A percentile compares a stretch with the other conserved stretches of the same genome.
Evolutionary conservation across 768 basidiomycete genomes (phyloP).

Genomic region (Lactifluus subvellereus): DNA sequence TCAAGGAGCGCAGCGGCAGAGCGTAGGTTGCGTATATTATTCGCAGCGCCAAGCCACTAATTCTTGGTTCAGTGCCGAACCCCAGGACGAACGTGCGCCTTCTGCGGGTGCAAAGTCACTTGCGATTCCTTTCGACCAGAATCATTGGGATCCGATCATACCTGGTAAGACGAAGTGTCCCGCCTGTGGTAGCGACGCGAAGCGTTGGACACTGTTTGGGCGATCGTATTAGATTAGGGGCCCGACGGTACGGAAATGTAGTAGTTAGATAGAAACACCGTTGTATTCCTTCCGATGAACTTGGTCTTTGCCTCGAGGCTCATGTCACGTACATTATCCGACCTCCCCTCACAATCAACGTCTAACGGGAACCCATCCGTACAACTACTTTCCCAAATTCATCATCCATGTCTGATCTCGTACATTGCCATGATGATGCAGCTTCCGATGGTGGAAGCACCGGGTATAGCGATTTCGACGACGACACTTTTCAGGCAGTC

Average conservation of each 20-base stretch:
- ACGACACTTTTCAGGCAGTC: background rate
- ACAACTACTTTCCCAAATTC: background rate
- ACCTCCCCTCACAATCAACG: background rate
- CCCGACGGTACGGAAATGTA: background rate
- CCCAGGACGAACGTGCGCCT: conserved; percentile 90
- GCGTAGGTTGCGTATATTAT: conserved; percentile 48
- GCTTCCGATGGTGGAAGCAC: conserved; percentile 5
- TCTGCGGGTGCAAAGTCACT: conserved; percentile 97
- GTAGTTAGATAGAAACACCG: background rate
- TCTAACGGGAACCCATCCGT: background rate
- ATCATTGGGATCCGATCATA: conserved; percentile 71
- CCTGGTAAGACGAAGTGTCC: conserved; percentile 85
- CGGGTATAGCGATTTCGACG: conserved; percentile 15
- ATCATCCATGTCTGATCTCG: background rate
- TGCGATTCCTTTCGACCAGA: conserved; percentile 93
- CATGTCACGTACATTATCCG: background rate
- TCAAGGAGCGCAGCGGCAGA: conserved; percentile 88
- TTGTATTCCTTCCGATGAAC: background rate
- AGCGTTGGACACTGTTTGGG: conserved; percentile 97
- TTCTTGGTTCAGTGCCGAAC: conserved; percentile 55
- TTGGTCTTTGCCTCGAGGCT: background rate
- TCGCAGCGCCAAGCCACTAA: conserved; percentile 5
- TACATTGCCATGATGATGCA: background rate
- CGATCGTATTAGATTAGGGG: conserved; percentile 54
- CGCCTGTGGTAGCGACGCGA: conserved; percentile 81